Evolutionary conservation across 140 eudicot species (phyloP).

Genomic region (Stevia rebaudiana): DNA sequence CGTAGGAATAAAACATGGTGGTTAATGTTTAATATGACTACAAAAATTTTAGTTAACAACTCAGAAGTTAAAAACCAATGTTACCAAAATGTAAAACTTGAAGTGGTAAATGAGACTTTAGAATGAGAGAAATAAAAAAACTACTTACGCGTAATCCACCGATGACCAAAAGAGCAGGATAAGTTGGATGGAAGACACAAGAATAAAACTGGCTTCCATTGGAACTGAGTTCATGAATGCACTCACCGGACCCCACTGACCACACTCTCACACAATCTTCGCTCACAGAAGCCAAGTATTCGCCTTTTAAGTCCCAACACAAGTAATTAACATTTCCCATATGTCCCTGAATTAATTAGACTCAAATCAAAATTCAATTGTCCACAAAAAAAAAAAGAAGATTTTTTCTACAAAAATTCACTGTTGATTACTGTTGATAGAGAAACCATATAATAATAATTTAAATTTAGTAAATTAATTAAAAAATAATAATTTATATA

Average conservation of each 20-base stretch:
- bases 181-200: slow-evolving; percentile 98
- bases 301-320: slow-evolving; percentile 92
- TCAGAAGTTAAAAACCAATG: no score
- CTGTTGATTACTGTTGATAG: no score
- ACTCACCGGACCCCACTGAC: slow-evolving; percentile 76
- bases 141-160: slow-evolving; percentile 77
- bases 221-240: slow-evolving; percentile 77
- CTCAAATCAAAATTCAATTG: no score
- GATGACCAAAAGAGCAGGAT: slow-evolving; percentile 83
- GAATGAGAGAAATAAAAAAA: background rate
- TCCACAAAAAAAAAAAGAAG: no score
- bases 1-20: background rate
- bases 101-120: background rate
- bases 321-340: slow-evolving; percentile 67
- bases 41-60: no score
- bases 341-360: slow-evolving; percentile 89
- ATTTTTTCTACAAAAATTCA: no score
- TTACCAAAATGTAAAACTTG: no score
- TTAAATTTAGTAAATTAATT: no score
- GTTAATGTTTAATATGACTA: slow-evolving; percentile 38
- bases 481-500: no score
- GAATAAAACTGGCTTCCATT: slow-evolving; percentile 88
- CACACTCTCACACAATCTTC: slow-evolving; percentile 92
- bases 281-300: slow-evolving; percentile 76
- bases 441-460: no score